These are phyloP conservation scores for Suillus variegatus DNA, from an alignment of 768 basidiomycete species.

Conservation along the genomic window DNA sequence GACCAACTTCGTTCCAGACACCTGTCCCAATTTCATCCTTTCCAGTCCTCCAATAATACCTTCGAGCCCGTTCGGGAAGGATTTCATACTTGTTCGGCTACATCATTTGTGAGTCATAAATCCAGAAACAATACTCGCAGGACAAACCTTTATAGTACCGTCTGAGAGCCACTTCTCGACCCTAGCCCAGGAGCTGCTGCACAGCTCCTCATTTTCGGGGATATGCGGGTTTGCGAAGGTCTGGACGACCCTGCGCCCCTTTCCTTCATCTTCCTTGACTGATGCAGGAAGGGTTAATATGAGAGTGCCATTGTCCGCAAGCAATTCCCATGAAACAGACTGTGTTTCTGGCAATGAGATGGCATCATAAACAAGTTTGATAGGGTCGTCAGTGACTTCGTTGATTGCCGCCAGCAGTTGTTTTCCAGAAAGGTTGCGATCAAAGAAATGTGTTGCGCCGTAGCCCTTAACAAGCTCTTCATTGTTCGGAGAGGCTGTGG, in stretches of 20 bases:
- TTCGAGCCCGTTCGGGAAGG: conserved; percentile 41
- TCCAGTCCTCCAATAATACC: conserved; percentile 40
- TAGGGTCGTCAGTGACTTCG: conserved; percentile 27
- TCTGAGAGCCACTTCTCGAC: conserved; percentile 27
- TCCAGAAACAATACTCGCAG: not conserved
- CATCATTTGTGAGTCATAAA: conserved; percentile 7
- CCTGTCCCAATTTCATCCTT: conserved; percentile 34
- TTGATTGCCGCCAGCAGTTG: conserved; percentile 23
- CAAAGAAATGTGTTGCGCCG: conserved; percentile 43
- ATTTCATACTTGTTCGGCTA: conserved; percentile 45
- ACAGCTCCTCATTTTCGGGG: conserved; percentile 20
- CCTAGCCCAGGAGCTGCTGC: conserved; percentile 18
- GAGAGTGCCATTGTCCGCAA: conserved; percentile 37
- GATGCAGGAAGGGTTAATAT: conserved; percentile 26
- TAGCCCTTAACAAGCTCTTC: conserved; percentile 32
- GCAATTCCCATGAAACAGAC: conserved; percentile 28
- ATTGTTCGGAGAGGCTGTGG: conserved; percentile 37
- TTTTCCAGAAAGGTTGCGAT: conserved; percentile 25
- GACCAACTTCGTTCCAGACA: conserved; percentile 47
- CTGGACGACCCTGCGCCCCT: conserved; percentile 19
- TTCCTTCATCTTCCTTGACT: conserved; percentile 26
- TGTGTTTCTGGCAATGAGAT: conserved; percentile 39
- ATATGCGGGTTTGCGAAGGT: conserved; percentile 26
- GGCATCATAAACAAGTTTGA: conserved; percentile 32
- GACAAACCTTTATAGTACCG: conserved; percentile 27